These are phyloP conservation scores for Acrasis kona DNA, from an alignment of 78 protist species.

Conservation along the genomic window DNA sequence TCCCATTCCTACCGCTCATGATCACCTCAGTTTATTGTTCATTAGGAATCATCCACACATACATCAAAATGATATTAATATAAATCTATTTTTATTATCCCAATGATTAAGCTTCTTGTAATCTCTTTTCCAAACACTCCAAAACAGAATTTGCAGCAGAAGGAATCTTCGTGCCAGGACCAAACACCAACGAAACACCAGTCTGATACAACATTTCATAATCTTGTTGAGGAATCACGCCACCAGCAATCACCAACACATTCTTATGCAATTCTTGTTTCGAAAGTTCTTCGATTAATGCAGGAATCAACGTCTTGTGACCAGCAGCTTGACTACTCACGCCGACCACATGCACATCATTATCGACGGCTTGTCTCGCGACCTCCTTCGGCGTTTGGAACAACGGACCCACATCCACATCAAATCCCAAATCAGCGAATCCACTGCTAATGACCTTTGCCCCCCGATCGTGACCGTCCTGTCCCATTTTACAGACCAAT, in stretches of 20 bases:
- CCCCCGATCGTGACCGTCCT: constrained; percentile 98
- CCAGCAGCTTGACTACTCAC: constrained; percentile 93
- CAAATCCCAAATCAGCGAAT: constrained; percentile 94
- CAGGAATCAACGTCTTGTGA: constrained; percentile 90
- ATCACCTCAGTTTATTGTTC: background rate
- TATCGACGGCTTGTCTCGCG: constrained; percentile 81
- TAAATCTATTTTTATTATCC: too few species aligned
- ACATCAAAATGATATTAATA: too few species aligned
- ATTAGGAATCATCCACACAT: too few species aligned
- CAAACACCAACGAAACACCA: constrained; percentile 85
- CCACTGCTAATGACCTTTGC: constrained; percentile 94
- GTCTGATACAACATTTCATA: constrained; percentile 67
- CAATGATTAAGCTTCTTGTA: too few species aligned
- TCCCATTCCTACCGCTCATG: background rate
- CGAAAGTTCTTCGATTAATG: constrained; percentile 50
- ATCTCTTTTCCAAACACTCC: too few species aligned
- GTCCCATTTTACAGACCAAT: constrained; percentile 92
- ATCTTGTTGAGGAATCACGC: constrained; percentile 91
- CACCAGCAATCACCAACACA: constrained; percentile 83
- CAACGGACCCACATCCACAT: constrained; percentile 90
- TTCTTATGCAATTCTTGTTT: constrained; percentile 29
- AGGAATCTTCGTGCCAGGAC: constrained; percentile 80
- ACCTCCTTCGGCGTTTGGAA: constrained; percentile 81
- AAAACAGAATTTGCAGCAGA: constrained; percentile 8
- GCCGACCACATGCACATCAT: constrained; percentile 95